Evolutionary conservation across 805 yeast genomes (phyloP).

Genomic region (Metschnikowia baotianmanensis): DNA sequence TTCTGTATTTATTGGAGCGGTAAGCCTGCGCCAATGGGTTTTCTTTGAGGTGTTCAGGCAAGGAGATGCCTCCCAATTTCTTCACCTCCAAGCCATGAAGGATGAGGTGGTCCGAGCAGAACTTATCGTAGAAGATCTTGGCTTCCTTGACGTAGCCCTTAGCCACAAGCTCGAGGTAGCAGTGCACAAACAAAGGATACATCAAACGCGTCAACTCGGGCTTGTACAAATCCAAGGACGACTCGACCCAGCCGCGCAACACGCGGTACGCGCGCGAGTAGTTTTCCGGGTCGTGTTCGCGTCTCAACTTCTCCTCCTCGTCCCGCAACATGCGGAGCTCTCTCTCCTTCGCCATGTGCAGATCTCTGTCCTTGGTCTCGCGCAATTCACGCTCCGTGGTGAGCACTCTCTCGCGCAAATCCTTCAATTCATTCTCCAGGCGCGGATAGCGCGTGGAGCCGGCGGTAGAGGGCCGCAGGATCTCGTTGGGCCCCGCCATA

Average conservation of each 20-base stretch:
- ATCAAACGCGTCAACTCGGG: constrained; percentile 81
- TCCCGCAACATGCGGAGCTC: constrained; percentile 38
- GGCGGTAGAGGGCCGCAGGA: constrained; percentile 14
- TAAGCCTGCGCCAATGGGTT: constrained; percentile 79
- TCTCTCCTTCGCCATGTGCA: constrained; percentile 36
- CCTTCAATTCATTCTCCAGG: constrained; percentile 35
- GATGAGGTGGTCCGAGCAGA: constrained; percentile 66
- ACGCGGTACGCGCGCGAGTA: constrained; percentile 79
- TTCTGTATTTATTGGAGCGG: constrained; percentile 66
- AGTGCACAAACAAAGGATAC: constrained; percentile 91
- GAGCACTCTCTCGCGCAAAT: constrained; percentile 33
- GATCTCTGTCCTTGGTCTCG: constrained; percentile 39
- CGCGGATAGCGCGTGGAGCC: constrained; percentile 24
- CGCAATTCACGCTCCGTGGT: constrained; percentile 38
- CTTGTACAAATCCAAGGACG: constrained; percentile 85
- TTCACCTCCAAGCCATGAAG: constrained; percentile 78
- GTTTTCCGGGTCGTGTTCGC: constrained; percentile 61
- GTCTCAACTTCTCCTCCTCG: constrained; percentile 43
- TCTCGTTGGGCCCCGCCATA: constrained; percentile 35
- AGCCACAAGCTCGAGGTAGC: constrained; percentile 73
- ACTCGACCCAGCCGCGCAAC: constrained; percentile 84
- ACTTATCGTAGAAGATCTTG: constrained; percentile 71
- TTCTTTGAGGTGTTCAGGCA: constrained; percentile 78
- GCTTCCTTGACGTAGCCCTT: constrained; percentile 63
- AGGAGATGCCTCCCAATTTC: constrained; percentile 67